Conservation (phyloP, 495 filamentous ascomycete genomes). For the Parathielavia appendiculata region DNA sequence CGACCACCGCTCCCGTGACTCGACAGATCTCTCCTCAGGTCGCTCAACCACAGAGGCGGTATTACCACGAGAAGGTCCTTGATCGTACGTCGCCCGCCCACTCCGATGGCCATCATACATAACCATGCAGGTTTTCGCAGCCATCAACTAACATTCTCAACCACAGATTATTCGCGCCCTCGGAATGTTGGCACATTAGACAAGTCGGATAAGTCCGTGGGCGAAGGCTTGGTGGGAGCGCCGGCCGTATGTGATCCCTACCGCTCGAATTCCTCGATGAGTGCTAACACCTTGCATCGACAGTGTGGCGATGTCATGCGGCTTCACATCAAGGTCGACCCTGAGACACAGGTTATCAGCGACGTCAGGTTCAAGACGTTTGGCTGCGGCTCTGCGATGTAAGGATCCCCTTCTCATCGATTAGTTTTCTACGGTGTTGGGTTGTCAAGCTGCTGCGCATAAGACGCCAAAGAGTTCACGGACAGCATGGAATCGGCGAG, state of each 20-base stretch:
- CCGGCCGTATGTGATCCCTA: slow-evolving; percentile 51
- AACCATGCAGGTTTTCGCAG: too few species aligned
- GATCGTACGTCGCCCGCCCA: slow-evolving; percentile 46
- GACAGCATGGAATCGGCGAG: not conserved
- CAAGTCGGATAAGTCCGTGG: slow-evolving; percentile 82
- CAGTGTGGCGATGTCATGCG: slow-evolving; percentile 94
- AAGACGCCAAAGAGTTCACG: too few species aligned
- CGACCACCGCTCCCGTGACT: slow-evolving; percentile 27
- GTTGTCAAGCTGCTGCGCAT: too few species aligned
- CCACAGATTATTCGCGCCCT: slow-evolving; percentile 75
- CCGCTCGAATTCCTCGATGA: slow-evolving; percentile 11
- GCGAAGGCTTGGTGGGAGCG: slow-evolving; percentile 95
- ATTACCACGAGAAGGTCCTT: slow-evolving; percentile 63
- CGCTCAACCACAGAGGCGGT: slow-evolving; percentile 39
- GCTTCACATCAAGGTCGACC: slow-evolving; percentile 95
- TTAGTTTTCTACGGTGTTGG: too few species aligned
- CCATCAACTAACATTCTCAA: not conserved
- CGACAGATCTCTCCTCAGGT: slow-evolving; percentile 36
- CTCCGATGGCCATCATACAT: too few species aligned
- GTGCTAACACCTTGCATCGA: not conserved
- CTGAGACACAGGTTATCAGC: slow-evolving; percentile 77
- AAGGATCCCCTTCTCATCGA: slow-evolving; percentile 11
- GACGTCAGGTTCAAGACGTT: slow-evolving; percentile 93
- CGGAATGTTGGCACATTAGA: slow-evolving; percentile 92
- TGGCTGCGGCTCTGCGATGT: slow-evolving; percentile 91